Evolutionary conservation across 441 rosid genomes (phyloP).

Genomic region (Syzygium syzygioides): DNA sequence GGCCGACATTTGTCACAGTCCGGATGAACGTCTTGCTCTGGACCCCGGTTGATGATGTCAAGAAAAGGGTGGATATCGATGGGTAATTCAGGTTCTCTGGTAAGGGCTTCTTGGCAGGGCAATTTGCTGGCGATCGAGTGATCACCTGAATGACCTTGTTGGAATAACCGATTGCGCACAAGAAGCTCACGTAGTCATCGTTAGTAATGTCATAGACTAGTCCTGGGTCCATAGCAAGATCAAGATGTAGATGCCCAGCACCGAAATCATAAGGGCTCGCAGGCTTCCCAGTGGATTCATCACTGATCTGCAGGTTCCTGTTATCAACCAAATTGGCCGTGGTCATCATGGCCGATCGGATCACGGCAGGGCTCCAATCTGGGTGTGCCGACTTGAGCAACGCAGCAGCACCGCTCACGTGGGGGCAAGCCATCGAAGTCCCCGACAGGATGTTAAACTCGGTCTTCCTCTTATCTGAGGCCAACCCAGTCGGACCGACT

Average conservation of each 20-base stretch:
- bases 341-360: slow-evolving; percentile 79
- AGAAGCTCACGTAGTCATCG: slow-evolving; percentile 47
- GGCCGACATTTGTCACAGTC: slow-evolving; percentile 69
- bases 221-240: slow-evolving; percentile 71
- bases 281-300: slow-evolving; percentile 60
- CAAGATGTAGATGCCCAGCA: slow-evolving; percentile 69
- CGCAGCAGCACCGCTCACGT: slow-evolving; percentile 74
- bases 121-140: slow-evolving; percentile 42
- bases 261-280: slow-evolving; percentile 59
- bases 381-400: slow-evolving; percentile 74
- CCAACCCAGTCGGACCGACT: slow-evolving; percentile 64
- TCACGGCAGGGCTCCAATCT: slow-evolving; percentile 63
- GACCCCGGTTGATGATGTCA: slow-evolving; percentile 27
- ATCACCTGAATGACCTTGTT: slow-evolving; percentile 66
- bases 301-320: slow-evolving; percentile 34
- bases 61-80: slow-evolving; percentile 54
- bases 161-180: slow-evolving; percentile 65
- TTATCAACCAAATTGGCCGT: slow-evolving; percentile 49
- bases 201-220: slow-evolving; percentile 63
- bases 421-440: slow-evolving; percentile 84
- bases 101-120: slow-evolving; percentile 47
- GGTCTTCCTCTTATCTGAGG: slow-evolving; percentile 48
- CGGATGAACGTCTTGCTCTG: slow-evolving; percentile 40
- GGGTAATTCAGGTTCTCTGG: slow-evolving; percentile 80
- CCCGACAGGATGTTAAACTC: slow-evolving; percentile 76